These are phyloP conservation scores for Paraphaeosphaeria sporulosa DNA, from an alignment of 2,329 filamentous ascomycete species.

Conservation along the genomic window DNA sequence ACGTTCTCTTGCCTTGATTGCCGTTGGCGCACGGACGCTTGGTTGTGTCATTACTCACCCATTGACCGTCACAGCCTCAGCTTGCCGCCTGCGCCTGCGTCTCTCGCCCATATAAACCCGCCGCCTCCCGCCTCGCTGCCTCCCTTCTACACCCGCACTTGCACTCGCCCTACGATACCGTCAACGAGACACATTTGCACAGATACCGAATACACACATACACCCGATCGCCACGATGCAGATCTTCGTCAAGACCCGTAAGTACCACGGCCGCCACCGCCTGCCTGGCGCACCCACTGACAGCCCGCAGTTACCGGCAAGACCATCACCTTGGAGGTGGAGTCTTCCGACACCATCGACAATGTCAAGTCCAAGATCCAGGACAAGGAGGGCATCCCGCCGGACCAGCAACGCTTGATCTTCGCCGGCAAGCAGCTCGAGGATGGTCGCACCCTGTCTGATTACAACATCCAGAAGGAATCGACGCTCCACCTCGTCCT, in stretches of 20 bases:
- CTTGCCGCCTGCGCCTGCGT: constrained; percentile 36
- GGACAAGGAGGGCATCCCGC: constrained; percentile 96
- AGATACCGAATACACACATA: background rate
- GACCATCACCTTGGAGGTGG: constrained; percentile 73
- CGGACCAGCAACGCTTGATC: constrained; percentile 95
- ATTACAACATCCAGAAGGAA: constrained; percentile 95
- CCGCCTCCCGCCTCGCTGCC: constrained; percentile 20
- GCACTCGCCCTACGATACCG: constrained; percentile 6
- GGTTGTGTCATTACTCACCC: constrained; percentile 40
- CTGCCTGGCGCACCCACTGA: constrained; percentile 41
- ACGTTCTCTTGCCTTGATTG: constrained; percentile 39
- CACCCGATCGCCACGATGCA: constrained; percentile 73
- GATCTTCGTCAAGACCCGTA: constrained; percentile 97
- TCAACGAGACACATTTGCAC: constrained; percentile 7
- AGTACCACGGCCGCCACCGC: constrained; percentile 56
- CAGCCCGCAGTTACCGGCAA: constrained; percentile 66
- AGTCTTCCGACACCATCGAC: constrained; percentile 87
- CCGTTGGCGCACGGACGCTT: constrained; percentile 42
- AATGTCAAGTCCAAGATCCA: constrained; percentile 98
- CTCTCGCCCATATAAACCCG: constrained; percentile 40
- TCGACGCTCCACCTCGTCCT: constrained; percentile 78
- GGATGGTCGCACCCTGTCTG: constrained; percentile 87
- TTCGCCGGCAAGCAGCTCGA: constrained; percentile 98
- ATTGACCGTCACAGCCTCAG: constrained; percentile 44
- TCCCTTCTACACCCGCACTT: constrained; percentile 28